Evolutionary conservation across 163 green algal genomes (phyloP).

Genomic region (Chlamydomonas reinhardtii): DNA sequence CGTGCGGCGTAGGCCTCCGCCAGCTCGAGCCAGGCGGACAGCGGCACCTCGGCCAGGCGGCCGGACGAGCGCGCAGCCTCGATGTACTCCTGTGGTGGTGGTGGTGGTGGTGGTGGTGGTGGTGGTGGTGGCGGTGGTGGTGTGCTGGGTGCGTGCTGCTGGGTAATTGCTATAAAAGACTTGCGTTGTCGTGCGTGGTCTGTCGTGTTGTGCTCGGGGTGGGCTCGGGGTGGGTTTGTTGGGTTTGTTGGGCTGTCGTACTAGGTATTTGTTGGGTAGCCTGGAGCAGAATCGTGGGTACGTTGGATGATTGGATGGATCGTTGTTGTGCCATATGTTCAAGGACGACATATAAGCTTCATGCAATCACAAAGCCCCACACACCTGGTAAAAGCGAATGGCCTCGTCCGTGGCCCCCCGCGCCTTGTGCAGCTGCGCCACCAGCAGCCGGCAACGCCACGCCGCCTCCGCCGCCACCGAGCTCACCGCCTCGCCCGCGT

Average conservation of each 20-base stretch:
- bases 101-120: neutral
- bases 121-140: neutral
- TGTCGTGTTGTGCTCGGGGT: no score
- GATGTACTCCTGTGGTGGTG: slow-evolving; percentile 26
- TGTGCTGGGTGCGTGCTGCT: no score
- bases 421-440: slow-evolving; percentile 25
- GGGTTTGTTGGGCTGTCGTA: no score
- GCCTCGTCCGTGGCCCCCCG: neutral
- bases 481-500: neutral
- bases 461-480: neutral
- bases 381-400: slow-evolving; percentile 45
- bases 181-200: no score
- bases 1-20: slow-evolving; percentile 26
- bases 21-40: slow-evolving; percentile 41
- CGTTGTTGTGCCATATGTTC: no score
- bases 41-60: neutral
- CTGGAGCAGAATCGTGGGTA: no score
- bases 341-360: no score
- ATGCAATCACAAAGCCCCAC: no score
- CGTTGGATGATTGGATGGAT: no score
- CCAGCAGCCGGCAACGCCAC: slow-evolving; percentile 21
- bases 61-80: neutral
- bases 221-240: no score
- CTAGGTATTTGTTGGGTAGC: no score
- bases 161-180: no score